These are phyloP conservation scores for Hymenoscyphus fraxineus DNA, from an alignment of 2,329 filamentous ascomycete species.

Conservation along the genomic window DNA sequence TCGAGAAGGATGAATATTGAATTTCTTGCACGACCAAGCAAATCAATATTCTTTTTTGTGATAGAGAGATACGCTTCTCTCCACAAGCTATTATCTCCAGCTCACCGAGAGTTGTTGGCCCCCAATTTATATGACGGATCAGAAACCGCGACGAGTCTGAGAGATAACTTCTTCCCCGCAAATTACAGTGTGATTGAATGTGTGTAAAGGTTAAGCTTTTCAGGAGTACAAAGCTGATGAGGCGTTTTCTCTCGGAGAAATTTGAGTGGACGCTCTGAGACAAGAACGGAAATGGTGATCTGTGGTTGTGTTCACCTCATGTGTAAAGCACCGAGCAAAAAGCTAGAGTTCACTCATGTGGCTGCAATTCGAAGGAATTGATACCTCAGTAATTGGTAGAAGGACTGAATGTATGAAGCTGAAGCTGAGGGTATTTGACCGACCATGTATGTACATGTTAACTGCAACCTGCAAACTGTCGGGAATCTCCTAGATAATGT, in stretches of 20 bases:
- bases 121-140: not conserved
- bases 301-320: not conserved
- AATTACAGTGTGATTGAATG: not conserved
- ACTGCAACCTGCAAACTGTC: not conserved
- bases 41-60: slow-evolving; percentile 1
- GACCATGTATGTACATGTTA: not conserved
- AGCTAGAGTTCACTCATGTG: not conserved
- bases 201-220: not conserved
- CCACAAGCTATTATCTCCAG: not conserved
- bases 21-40: not conserved
- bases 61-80: not conserved
- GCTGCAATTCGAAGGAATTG: not conserved
- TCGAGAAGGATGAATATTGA: not conserved
- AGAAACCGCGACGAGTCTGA: not conserved
- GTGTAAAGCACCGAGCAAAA: not conserved
- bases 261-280: not conserved
- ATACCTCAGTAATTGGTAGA: not conserved
- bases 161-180: not conserved
- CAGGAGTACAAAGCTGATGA: not conserved
- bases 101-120: not conserved
- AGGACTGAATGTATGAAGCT: not conserved
- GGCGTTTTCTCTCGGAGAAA: not conserved
- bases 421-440: not conserved
- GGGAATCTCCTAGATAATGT: not conserved
- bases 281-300: not conserved